Base-by-base conservation (phyloP, 495 filamentous ascomycete genomes). In the Penicillium mononematosum region DNA sequence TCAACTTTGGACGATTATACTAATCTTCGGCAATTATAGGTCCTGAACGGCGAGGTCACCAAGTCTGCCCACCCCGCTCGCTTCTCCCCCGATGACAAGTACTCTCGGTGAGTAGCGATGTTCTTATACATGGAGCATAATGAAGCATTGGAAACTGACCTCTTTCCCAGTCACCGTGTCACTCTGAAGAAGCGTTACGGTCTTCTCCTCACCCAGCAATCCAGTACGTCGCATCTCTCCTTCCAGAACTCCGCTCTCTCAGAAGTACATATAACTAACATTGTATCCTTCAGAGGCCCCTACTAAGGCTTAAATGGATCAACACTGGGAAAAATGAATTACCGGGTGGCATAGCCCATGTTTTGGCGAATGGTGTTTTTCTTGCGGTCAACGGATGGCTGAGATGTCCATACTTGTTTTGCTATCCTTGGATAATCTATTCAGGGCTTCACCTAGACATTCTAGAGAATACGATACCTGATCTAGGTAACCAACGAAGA, bases 11-110 rank as follows among this genome's bases (percentile, higher is more conserved):
- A 29, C 50, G 43, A 47, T 41, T 32, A 25, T 31, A 7, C 53
- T 55, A 47, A 55, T 39, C 5, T 55, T 39, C 9, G 31, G 22
- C 43, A 46, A 55, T n/a, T 29, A 36, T 31, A 42, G 45, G 66
- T 68, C 61, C 75, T 85, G 22, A 71, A 82, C 55, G 87, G 88
- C 62, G 83, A 90, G 64, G 88, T 96, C 68, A 95, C 95, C 65
- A 95, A 93, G 79, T 92, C 88, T 45, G 94, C 94, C 39, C 94
- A 98, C 82, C 94, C 95, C 20, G 95, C 95, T 45, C 81, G 95
- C 58, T 98, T 97, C 81, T 94, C 90, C 36, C 94, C 94, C 57
- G 94, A 98, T 78, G 94, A 98, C 80, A 95, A 94, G 78, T 96
- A 93, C 78, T 96, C 92, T 61, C 85, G 84, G 86, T 88, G 73